Percentiles rank a stretch among this genome's conserved stretches.
Conservation (phyloP, 441 rosid species). For the Erodium texanum region DNA sequence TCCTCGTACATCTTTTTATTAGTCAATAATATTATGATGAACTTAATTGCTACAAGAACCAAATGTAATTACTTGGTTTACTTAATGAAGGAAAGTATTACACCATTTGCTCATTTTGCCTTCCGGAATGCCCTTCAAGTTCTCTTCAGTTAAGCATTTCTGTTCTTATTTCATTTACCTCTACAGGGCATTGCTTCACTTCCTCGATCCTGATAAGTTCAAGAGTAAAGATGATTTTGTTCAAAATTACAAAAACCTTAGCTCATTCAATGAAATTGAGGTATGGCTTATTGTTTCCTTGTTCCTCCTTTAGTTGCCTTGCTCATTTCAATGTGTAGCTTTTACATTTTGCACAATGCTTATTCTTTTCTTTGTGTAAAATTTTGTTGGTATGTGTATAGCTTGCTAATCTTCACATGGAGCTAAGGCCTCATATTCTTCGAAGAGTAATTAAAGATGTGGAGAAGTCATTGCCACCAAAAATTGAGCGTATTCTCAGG, state of each 20-base stretch:
- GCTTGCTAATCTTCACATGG: slow-evolving; percentile 99
- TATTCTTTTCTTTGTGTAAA: slow-evolving; percentile 14
- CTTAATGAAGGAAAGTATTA: background rate
- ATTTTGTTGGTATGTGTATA: slow-evolving; percentile 23
- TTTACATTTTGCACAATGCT: slow-evolving; percentile 15
- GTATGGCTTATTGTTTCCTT: slow-evolving; percentile 28
- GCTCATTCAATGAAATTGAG: slow-evolving; percentile 95
- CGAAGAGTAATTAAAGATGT: slow-evolving; percentile 99
- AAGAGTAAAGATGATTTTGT: slow-evolving; percentile 90
- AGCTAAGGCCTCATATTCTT: slow-evolving; percentile 96
- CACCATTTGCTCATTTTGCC: background rate
- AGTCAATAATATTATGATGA: background rate
- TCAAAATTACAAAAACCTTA: slow-evolving; percentile 95
- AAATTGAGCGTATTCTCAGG: slow-evolving; percentile 97
- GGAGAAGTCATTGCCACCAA: slow-evolving; percentile 98
- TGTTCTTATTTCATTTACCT: background rate
- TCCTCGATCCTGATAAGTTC: slow-evolving; percentile 91
- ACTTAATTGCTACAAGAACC: background rate
- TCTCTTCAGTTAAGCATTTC: background rate
- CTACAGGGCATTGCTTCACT: slow-evolving; percentile 94
- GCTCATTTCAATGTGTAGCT: background rate
- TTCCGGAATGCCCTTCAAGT: background rate
- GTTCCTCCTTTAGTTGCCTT: background rate
- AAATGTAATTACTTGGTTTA: background rate
- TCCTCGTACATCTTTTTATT: background rate